Evolutionary conservation across 2,329 filamentous ascomycete genomes (phyloP).

Genomic region (Exophiala spinifera): DNA sequence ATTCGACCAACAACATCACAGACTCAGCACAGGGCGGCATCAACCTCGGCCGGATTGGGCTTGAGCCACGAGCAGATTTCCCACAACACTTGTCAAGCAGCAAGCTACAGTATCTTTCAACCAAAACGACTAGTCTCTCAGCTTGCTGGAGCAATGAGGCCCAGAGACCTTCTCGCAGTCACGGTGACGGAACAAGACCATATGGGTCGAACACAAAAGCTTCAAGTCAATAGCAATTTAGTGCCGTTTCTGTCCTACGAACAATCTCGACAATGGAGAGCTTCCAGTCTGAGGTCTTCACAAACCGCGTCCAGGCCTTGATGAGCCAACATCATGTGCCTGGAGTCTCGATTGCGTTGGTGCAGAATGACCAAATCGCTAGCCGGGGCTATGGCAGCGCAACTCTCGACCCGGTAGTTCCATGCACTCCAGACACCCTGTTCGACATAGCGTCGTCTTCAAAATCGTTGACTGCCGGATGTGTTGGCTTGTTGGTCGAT

Average conservation of each 20-base stretch:
- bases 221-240: no score
- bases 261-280: not conserved
- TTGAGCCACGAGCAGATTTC: no score
- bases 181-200: no score
- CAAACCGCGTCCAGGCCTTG: not conserved
- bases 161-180: no score
- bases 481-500: conserved; percentile 44
- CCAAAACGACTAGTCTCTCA: no score
- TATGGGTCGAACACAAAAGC: no score
- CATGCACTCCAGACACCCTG: conserved; percentile 29
- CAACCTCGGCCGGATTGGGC: no score
- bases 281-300: not conserved
- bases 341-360: conserved; percentile 25
- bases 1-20: no score
- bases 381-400: conserved; percentile 27
- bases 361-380: conserved; percentile 18
- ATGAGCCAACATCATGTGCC: conserved; percentile 22
- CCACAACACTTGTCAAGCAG: no score
- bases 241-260: not conserved
- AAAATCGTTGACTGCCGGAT: conserved; percentile 32
- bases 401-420: conserved; percentile 10
- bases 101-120: no score
- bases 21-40: no score
- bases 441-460: conserved; percentile 30
- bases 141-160: no score